Evolutionary conservation across 495 filamentous ascomycete genomes (phyloP).

Genomic region (Talaromyces stipitatus): DNA sequence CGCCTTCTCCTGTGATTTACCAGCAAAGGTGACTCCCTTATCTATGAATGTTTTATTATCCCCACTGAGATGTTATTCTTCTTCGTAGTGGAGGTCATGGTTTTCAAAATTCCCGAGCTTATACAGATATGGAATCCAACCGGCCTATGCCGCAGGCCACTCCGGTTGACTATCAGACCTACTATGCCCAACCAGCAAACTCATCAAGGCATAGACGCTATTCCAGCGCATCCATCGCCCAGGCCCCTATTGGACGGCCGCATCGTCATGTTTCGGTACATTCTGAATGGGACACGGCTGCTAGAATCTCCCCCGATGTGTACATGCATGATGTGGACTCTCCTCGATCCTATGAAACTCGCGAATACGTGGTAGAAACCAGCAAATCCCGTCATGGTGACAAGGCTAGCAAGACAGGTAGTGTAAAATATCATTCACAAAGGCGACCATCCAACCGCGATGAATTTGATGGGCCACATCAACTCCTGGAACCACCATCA

Average conservation of each 20-base stretch:
- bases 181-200: constrained; percentile 15
- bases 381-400: constrained; percentile 26
- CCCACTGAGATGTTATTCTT: constrained; percentile 10
- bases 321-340: constrained; percentile 26
- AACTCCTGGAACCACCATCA: constrained; percentile 62
- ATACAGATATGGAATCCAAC: constrained; percentile 19
- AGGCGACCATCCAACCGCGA: constrained; percentile 73
- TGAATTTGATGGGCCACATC: constrained; percentile 82
- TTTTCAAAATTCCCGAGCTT: constrained; percentile 23
- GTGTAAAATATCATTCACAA: constrained; percentile 51
- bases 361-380: constrained; percentile 35
- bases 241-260: constrained; percentile 26
- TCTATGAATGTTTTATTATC: constrained; percentile 6
- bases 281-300: constrained; percentile 30
- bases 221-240: constrained; percentile 10
- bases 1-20: constrained; percentile 28
- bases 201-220: constrained; percentile 7
- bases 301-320: constrained; percentile 24
- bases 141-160: constrained; percentile 14
- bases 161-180: constrained; percentile 26
- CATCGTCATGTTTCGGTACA: constrained; percentile 22
- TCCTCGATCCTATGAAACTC: constrained; percentile 24
- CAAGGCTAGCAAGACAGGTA: constrained; percentile 33
- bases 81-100: constrained; percentile 25
- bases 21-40: constrained; percentile 33